A percentile compares a stretch with the other conserved stretches of the same genome.
These are phyloP conservation scores for Carex scoparia DNA, from an alignment of 176 grass and related monocot species.

Conservation along the genomic window DNA sequence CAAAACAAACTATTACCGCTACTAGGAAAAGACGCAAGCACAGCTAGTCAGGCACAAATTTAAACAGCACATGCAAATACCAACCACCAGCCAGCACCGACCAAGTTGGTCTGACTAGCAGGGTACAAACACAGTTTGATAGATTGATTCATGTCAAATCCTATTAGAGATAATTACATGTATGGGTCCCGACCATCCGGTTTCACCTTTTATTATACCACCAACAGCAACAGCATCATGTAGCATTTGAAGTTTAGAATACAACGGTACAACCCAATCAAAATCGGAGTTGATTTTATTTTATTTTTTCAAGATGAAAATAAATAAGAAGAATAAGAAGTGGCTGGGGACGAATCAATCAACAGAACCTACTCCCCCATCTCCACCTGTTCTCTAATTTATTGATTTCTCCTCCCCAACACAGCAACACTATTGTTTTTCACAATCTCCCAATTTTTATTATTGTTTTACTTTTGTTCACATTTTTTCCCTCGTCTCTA, in stretches of 20 bases:
- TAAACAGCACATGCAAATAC: neutral
- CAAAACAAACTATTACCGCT: neutral
- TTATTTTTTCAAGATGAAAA: neutral
- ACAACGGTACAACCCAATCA: neutral
- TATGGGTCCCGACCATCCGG: neutral
- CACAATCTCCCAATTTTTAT: neutral
- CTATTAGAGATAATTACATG: neutral
- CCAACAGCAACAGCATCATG: slow-evolving; percentile 1
- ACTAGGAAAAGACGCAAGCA: neutral
- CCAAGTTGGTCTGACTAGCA: neutral
- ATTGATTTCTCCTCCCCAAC: too few species aligned
- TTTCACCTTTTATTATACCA: neutral
- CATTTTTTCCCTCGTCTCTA: neutral
- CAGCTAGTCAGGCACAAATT: neutral
- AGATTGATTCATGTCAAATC: slow-evolving; percentile 12
- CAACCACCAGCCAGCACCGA: slow-evolving; percentile 15
- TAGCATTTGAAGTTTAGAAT: neutral
- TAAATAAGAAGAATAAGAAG: neutral
- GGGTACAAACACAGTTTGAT: slow-evolving; percentile 20
- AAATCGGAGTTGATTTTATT: neutral
- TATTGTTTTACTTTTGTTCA: neutral
- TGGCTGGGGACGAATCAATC: neutral
- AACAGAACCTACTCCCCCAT: slow-evolving; percentile 5
- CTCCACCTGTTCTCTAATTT: neutral
- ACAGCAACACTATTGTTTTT: neutral